Base-by-base conservation (phyloP, 148 eudicot species). In the Amaranthus hypochondriacus region DNA sequence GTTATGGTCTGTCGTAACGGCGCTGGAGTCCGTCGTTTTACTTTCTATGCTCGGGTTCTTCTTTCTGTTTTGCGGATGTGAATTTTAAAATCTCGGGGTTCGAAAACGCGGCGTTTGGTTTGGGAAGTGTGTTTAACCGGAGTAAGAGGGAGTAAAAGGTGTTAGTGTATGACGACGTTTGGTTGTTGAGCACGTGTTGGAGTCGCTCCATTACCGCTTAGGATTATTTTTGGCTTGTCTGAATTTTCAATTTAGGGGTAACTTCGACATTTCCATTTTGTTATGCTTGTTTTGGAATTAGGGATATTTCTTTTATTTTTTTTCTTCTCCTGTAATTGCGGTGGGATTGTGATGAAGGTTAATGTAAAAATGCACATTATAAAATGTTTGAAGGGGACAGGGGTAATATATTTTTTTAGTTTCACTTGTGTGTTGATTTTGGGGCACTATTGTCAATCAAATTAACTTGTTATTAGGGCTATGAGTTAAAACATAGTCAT, bases 31-130 rank as follows among this genome's bases (percentile, higher is more conserved):
- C 8, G 74, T 84, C 69, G 87, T 79, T 73, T 77, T 84, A 78
- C 84, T 81, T 3, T 84, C 87, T 3, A 81, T 84, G 87, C 83
- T 84, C 46, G 73, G 84, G 71, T 81, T 74, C 77, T 84, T 81
- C 80, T 84, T 76, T 79, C 72, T 84, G 62, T 77, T 81, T 69
- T 84, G 87, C 57, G 87, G 87, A 9, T 84, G 87, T 68, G 81
- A 69, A 43, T n/a, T 84, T 71, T 84, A 65, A 72, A 14, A n/a
- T 18, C 53, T 58, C 58, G 60, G 14, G 56, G 12, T 57, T 68
- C 66, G 69, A 73, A 58, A 72, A 50, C 69, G 10, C 76, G 73
- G 8, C 73, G 69, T 73, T 53, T 73, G 5, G 28, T 4, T 42
- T 10, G 53, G 71, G 58, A 5, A 42, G 59, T 46, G 48, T 59